Evolutionary conservation across 495 filamentous ascomycete genomes (phyloP).

Genomic region (Daldinia loculata): DNA sequence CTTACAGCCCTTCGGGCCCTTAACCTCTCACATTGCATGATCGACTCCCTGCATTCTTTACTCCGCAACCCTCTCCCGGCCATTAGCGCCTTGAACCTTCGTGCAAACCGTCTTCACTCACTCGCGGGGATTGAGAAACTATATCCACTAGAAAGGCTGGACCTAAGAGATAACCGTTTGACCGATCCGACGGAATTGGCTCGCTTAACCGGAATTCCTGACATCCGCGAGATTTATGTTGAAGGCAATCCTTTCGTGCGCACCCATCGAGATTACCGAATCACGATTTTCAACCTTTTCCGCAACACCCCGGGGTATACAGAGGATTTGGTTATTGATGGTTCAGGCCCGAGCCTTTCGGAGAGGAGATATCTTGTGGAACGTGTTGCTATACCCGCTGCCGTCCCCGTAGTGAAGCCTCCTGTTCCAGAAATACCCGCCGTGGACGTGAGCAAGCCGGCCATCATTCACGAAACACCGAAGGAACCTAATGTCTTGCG

Average conservation of each 20-base stretch:
- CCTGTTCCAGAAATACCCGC: slow-evolving; percentile 64
- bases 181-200: slow-evolving; percentile 91
- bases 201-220: slow-evolving; percentile 86
- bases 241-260: slow-evolving; percentile 88
- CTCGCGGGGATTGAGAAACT: slow-evolving; percentile 91
- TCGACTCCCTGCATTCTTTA: slow-evolving; percentile 90
- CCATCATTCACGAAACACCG: slow-evolving; percentile 60
- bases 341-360: slow-evolving; percentile 77
- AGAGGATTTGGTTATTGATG: slow-evolving; percentile 90
- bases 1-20: slow-evolving; percentile 84
- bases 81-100: slow-evolving; percentile 90
- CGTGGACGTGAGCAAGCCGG: slow-evolving; percentile 70
- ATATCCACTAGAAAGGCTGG: slow-evolving; percentile 85
- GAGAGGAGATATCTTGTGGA: slow-evolving; percentile 89
- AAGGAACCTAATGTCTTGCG: slow-evolving; percentile 59
- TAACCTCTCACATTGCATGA: slow-evolving; percentile 97
- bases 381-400: slow-evolving; percentile 74
- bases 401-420: slow-evolving; percentile 78
- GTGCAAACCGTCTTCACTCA: slow-evolving; percentile 86
- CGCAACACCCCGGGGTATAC: slow-evolving; percentile 88
- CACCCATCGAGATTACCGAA: slow-evolving; percentile 83
- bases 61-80: slow-evolving; percentile 87
- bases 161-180: slow-evolving; percentile 90
- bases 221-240: slow-evolving; percentile 92
- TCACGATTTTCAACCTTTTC: slow-evolving; percentile 96